Conservation (phyloP, 768 basidiomycete genomes). For the Lyophyllum semitale region DNA sequence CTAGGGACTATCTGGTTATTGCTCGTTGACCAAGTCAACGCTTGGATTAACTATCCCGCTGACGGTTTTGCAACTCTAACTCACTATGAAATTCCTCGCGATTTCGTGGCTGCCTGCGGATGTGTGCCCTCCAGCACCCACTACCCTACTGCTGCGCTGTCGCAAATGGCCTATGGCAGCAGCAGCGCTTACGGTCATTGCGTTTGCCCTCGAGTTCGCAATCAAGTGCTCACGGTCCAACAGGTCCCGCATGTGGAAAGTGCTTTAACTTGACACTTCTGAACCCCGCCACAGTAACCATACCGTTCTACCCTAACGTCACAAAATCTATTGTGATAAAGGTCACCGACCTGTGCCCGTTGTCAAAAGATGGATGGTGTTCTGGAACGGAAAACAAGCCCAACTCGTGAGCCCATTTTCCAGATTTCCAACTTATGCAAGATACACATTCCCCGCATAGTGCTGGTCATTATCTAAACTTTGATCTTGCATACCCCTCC, state of each 20-base stretch:
- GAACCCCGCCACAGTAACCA: slow-evolving; percentile 64
- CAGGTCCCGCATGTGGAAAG: slow-evolving; percentile 72
- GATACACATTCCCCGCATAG: slow-evolving; percentile 35
- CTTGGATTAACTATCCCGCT: slow-evolving; percentile 67
- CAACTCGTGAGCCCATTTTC: slow-evolving; percentile 56
- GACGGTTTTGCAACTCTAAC: slow-evolving; percentile 75
- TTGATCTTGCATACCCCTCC: slow-evolving; percentile 83
- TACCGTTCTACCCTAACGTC: slow-evolving; percentile 67
- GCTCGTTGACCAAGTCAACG: slow-evolving; percentile 4
- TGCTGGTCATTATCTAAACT: slow-evolving; percentile 72
- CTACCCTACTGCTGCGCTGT: slow-evolving; percentile 81
- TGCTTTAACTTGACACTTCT: slow-evolving; percentile 81
- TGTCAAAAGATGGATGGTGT: slow-evolving; percentile 67
- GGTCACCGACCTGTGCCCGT: slow-evolving; percentile 79
- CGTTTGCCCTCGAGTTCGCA: slow-evolving; percentile 2
- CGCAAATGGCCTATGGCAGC: slow-evolving; percentile 79
- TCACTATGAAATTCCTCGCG: slow-evolving; percentile 62
- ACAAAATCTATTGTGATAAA: slow-evolving; percentile 71
- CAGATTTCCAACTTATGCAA: neutral
- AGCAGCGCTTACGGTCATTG: slow-evolving; percentile 59
- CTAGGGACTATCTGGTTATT: slow-evolving; percentile 1
- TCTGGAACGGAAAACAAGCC: slow-evolving; percentile 60
- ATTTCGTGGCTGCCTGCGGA: slow-evolving; percentile 74
- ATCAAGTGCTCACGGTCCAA: slow-evolving; percentile 9
- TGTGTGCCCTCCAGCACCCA: slow-evolving; percentile 67